Percentiles rank a stretch among this genome's conserved stretches.
Conservation (phyloP, 495 filamentous ascomycete species). For the Penicillium cataractarum region DNA sequence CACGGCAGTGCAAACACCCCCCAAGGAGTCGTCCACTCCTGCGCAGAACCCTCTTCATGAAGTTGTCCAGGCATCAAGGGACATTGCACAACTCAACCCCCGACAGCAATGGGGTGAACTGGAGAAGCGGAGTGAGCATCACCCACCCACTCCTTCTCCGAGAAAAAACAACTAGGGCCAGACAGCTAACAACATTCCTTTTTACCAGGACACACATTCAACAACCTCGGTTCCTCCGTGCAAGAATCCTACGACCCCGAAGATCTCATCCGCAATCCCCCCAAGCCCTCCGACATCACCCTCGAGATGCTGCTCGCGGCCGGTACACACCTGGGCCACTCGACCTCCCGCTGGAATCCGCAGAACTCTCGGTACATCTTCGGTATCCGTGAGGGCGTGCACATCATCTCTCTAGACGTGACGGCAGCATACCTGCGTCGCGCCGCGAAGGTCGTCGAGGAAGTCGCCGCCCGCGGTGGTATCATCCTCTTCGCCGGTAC, state of each 20-base stretch:
- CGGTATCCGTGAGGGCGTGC: conserved; percentile 84
- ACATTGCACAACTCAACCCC: conserved; percentile 6
- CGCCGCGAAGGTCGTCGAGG: conserved; percentile 85
- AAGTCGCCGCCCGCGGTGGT: conserved; percentile 80
- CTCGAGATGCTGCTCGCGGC: conserved; percentile 91
- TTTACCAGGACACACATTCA: conserved; percentile 37
- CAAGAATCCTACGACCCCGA: conserved; percentile 63
- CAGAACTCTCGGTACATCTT: conserved; percentile 94
- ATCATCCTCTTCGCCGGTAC: conserved; percentile 91
- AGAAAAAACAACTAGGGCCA: background rate
- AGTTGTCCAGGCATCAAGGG: conserved; percentile 14
- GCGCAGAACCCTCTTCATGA: conserved; percentile 24
- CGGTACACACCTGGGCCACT: conserved; percentile 89
- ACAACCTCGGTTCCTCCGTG: conserved; percentile 35
- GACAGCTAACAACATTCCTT: conserved; percentile 4
- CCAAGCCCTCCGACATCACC: conserved; percentile 75
- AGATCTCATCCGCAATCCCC: conserved; percentile 68
- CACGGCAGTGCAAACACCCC: conserved; percentile 26
- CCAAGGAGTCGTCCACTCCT: conserved; percentile 17
- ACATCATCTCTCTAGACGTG: conserved; percentile 89
- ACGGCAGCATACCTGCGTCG: conserved; percentile 87
- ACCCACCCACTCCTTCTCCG: background rate
- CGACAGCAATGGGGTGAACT: conserved; percentile 11
- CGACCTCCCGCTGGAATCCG: conserved; percentile 93
- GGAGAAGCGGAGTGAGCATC: conserved; percentile 30